These are phyloP conservation scores for Xanthoconium separans DNA, from an alignment of 1,284 basidiomycete genomes.

Conservation along the genomic window DNA sequence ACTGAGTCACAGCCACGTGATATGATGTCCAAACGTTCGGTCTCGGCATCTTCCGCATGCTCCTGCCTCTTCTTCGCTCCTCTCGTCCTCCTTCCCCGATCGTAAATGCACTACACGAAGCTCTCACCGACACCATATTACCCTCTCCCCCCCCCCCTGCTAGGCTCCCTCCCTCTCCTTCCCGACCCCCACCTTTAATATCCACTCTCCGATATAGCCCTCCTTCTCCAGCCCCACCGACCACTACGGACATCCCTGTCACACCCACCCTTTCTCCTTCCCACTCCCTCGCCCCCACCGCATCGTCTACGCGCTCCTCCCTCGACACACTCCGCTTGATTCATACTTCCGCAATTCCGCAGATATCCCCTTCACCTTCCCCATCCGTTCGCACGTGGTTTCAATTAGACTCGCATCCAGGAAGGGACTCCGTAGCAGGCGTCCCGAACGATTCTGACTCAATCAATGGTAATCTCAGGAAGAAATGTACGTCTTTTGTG, in stretches of 20 bases:
- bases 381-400: constrained; percentile 46
- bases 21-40: too few relatives aligned
- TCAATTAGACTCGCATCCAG: constrained; percentile 34
- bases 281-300: constrained; percentile 35
- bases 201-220: constrained; percentile 60
- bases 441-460: constrained; percentile 60
- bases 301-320: constrained; percentile 43
- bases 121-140: constrained; percentile 42
- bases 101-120: constrained; percentile 35
- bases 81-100: constrained; percentile 34
- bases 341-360: constrained; percentile 34
- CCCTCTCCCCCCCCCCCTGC: constrained; percentile 46
- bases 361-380: constrained; percentile 11
- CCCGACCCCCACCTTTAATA: constrained; percentile 55
- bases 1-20: too few relatives aligned
- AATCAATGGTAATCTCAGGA: constrained; percentile 50
- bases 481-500: constrained; percentile 59
- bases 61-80: constrained; percentile 18
- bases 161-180: constrained; percentile 42
- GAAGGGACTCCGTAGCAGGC: constrained; percentile 47
- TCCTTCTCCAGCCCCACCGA: constrained; percentile 59
- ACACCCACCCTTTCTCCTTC: constrained; percentile 37
- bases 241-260: constrained; percentile 23
- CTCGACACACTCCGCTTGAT: constrained; percentile 64
- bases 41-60: constrained; percentile 3